These are phyloP conservation scores for Penicillium vulpinum DNA, from an alignment of 2,329 filamentous ascomycete species.

Conservation along the genomic window DNA sequence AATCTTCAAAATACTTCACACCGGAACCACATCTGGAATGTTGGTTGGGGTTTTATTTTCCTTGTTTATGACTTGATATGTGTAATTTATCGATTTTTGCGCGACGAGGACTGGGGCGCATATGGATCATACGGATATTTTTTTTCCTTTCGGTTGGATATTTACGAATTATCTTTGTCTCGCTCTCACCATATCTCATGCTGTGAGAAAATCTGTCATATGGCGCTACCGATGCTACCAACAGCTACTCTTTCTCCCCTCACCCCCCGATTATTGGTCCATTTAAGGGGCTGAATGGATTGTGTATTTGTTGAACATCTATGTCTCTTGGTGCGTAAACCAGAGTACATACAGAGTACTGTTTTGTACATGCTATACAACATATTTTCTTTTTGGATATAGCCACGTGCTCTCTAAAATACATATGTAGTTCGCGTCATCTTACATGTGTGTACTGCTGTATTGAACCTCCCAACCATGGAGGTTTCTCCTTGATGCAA, in stretches of 20 bases:
- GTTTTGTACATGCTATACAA: not conserved
- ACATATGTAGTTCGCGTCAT: not conserved
- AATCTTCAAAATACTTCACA: constrained; percentile 5
- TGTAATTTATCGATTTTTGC: constrained; percentile 21
- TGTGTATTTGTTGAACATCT: not conserved
- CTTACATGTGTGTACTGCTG: not conserved
- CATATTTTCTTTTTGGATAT: not conserved
- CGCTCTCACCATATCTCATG: not conserved
- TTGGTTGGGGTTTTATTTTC: constrained; percentile 13
- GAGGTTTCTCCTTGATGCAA: not conserved
- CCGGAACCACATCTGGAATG: constrained; percentile 29
- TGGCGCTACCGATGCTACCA: too few relatives aligned
- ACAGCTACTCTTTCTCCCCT: not conserved
- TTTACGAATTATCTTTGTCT: not conserved
- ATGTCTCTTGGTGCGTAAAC: not conserved
- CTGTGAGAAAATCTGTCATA: not conserved
- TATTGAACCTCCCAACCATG: not conserved
- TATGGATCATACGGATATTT: not conserved
- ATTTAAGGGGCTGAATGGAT: not conserved
- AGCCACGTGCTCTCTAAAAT: not conserved
- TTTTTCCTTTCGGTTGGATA: not conserved
- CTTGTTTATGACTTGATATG: constrained; percentile 21
- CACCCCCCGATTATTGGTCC: not conserved
- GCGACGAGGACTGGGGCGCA: not conserved
- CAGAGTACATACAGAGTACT: not conserved